Percentiles rank a stretch among this genome's conserved stretches.
Evolutionary conservation across 345 rosid genomes (phyloP).

Genomic region (Ceriops tagal): DNA sequence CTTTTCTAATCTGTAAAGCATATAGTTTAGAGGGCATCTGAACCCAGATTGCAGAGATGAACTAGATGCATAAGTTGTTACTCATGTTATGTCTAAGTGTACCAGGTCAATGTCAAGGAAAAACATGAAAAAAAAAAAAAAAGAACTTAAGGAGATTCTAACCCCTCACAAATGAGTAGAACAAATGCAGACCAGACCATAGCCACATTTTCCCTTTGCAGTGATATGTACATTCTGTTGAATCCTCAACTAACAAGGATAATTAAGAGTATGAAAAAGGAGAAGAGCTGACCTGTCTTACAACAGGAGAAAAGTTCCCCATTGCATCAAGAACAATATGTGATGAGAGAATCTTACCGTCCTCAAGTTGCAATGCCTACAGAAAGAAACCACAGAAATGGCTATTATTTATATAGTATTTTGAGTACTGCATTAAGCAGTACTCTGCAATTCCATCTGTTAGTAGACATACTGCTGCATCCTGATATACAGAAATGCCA

Average conservation of each 20-base stretch:
- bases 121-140: neutral
- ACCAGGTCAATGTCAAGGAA: neutral
- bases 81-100: neutral
- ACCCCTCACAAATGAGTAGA: no score
- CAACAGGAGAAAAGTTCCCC: slow-evolving; percentile 93
- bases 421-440: neutral
- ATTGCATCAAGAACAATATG: slow-evolving; percentile 82
- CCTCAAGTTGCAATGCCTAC: slow-evolving; percentile 67
- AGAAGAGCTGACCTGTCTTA: slow-evolving; percentile 63
- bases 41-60: slow-evolving; percentile 3
- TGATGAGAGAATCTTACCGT: slow-evolving; percentile 59
- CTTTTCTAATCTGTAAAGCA: slow-evolving; percentile 62
- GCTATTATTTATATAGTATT: neutral
- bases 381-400: neutral
- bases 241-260: no score
- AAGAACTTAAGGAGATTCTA: neutral
- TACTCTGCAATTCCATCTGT: neutral
- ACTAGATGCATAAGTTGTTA: neutral
- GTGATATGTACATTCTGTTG: no score
- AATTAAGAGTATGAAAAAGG: slow-evolving; percentile 7
- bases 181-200: no score
- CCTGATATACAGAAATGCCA: slow-evolving; percentile 51
- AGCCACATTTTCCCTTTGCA: no score
- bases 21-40: neutral
- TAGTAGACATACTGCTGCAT: slow-evolving; percentile 63